phyloP scores from a whole-genome alignment of 1,284 basidiomycete genomes.

The Puccinia polysora region DNA sequence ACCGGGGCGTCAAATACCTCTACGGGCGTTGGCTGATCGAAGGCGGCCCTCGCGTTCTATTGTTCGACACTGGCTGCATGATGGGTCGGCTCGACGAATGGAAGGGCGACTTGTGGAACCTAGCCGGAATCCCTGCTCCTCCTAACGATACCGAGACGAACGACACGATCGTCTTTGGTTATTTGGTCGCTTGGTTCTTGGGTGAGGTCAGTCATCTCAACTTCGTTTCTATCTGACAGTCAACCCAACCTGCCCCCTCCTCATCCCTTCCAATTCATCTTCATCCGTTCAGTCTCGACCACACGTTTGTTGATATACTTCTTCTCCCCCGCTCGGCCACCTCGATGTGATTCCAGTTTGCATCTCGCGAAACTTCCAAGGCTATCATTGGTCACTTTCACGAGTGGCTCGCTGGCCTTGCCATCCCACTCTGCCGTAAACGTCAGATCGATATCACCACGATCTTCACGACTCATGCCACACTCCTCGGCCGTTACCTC shows the following conservation, averaged over 20 bases:
- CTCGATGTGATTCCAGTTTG: slow-evolving; percentile 9
- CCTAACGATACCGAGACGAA: slow-evolving; percentile 96
- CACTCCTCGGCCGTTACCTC: slow-evolving; percentile 91
- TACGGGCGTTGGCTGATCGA: slow-evolving; percentile 98
- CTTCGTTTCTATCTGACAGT: too few relatives aligned
- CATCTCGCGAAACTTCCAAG: slow-evolving; percentile 57
- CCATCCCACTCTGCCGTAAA: slow-evolving; percentile 92
- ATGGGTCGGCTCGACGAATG: slow-evolving; percentile 88
- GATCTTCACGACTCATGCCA: slow-evolving; percentile 92
- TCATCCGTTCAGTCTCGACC: too few relatives aligned
- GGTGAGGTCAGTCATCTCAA: slow-evolving; percentile 67
- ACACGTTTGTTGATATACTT: too few relatives aligned
- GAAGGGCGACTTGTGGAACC: slow-evolving; percentile 96
- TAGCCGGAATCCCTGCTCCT: slow-evolving; percentile 93
- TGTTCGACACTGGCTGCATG: slow-evolving; percentile 89
- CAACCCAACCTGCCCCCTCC: too few relatives aligned
- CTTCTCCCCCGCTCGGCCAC: neutral
- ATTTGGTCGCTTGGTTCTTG: slow-evolving; percentile 98
- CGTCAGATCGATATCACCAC: slow-evolving; percentile 96
- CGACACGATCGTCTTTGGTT: slow-evolving; percentile 98
- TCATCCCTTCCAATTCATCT: too few relatives aligned
- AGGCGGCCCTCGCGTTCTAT: slow-evolving; percentile 83
- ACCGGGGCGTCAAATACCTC: slow-evolving; percentile 83
- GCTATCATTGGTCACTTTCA: slow-evolving; percentile 97
- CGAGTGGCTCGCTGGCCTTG: slow-evolving; percentile 97